phyloP scores from a whole-genome alignment of 495 filamentous ascomycete species.

The Podospora tetraspora region DNA sequence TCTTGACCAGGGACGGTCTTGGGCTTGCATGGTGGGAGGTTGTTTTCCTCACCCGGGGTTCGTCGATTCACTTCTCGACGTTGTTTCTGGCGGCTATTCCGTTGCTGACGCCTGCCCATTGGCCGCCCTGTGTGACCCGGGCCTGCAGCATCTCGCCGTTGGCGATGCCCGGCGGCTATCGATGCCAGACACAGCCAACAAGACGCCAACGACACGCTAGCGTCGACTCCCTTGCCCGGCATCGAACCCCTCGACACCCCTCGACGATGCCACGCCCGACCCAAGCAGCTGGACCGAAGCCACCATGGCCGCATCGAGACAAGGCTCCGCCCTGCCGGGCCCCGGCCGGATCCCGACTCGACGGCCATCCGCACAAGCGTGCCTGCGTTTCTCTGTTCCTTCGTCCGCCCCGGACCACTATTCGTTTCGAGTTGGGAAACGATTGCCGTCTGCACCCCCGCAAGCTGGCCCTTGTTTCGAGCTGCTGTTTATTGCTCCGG shows the following conservation, averaged over 20 bases:
- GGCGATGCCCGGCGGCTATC: conserved; percentile 9
- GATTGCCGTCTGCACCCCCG: not conserved
- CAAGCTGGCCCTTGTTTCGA: not conserved
- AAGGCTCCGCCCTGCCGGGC: not conserved
- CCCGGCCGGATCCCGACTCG: not conserved
- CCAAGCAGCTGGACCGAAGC: conserved; percentile 2
- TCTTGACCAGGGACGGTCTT: not conserved
- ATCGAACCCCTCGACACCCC: not conserved
- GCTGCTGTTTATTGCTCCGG: not conserved
- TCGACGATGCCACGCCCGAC: not conserved
- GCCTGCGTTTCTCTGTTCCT: not conserved
- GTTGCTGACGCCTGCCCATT: not conserved
- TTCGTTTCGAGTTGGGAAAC: not conserved
- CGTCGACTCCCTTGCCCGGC: not conserved
- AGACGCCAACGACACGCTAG: conserved; percentile 3
- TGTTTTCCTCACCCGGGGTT: not conserved
- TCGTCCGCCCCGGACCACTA: not conserved
- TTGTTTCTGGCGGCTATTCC: conserved; percentile 13
- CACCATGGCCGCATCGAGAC: not conserved
- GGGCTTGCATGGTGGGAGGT: not conserved
- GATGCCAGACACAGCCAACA: conserved; percentile 10
- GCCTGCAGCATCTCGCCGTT: not conserved
- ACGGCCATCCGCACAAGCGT: not conserved
- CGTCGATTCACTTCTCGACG: not conserved
- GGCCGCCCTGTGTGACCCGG: not conserved